Percentiles rank a stretch among this genome's conserved stretches.
These are phyloP conservation scores for Suillus hirtellus DNA, from an alignment of 768 basidiomycete species.

Conservation along the genomic window DNA sequence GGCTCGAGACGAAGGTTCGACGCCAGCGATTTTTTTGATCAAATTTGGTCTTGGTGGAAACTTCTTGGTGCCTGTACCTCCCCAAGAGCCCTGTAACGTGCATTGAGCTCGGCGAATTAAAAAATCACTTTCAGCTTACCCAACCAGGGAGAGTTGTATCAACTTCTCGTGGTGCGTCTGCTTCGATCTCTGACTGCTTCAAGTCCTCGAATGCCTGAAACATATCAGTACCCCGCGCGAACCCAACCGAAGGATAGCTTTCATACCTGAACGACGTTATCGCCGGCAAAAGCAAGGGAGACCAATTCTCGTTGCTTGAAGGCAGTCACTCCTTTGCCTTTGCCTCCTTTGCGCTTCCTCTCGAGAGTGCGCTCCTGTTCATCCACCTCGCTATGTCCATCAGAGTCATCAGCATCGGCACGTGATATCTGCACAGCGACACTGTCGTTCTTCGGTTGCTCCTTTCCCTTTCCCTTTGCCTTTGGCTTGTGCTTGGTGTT, in stretches of 20 bases:
- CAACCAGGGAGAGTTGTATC: slow-evolving; percentile 94
- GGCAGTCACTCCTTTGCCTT: slow-evolving; percentile 49
- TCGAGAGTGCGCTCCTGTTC: slow-evolving; percentile 59
- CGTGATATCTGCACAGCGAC: neutral
- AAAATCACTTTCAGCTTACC: slow-evolving; percentile 47
- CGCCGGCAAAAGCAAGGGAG: slow-evolving; percentile 93
- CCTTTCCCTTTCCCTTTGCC: slow-evolving; percentile 22
- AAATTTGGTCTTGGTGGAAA: slow-evolving; percentile 64
- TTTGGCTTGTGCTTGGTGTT: slow-evolving; percentile 15
- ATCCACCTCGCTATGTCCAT: slow-evolving; percentile 66
- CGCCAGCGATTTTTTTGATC: slow-evolving; percentile 80
- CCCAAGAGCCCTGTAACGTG: slow-evolving; percentile 80
- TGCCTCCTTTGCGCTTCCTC: slow-evolving; percentile 43
- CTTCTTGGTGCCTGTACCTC: slow-evolving; percentile 70
- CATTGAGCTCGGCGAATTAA: slow-evolving; percentile 4
- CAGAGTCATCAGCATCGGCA: slow-evolving; percentile 45
- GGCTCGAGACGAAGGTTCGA: slow-evolving; percentile 75
- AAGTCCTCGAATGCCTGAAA: slow-evolving; percentile 80
- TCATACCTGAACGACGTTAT: slow-evolving; percentile 88
- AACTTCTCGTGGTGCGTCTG: slow-evolving; percentile 83
- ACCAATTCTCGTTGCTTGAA: slow-evolving; percentile 93
- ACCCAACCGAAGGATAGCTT: neutral
- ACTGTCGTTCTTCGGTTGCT: slow-evolving; percentile 3
- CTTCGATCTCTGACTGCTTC: slow-evolving; percentile 80
- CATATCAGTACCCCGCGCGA: slow-evolving; percentile 1